Evolutionary conservation across 1,284 basidiomycete genomes (phyloP), one percentile per base, ranked within the genome.

Genomic region (Vanrija sp.): DNA sequence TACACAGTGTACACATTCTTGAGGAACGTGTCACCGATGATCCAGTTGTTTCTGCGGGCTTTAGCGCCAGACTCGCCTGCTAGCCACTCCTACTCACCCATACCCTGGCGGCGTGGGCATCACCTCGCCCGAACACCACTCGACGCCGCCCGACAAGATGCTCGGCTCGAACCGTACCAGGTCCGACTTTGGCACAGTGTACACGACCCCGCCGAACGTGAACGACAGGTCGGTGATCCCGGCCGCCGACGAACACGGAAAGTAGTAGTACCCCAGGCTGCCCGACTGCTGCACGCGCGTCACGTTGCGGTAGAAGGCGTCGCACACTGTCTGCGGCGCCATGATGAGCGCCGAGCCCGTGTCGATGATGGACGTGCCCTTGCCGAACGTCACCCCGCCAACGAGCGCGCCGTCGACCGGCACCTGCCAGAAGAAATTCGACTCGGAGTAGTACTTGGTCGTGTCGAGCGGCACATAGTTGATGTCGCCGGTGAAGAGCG

Each of bases 21-120:
- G 47, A 98, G 81, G 81, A 98, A 97, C 0, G 89, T 88, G 68
- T 94, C 92, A 18, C 94, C 94, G 41, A 96, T 78, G 62, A 97
- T 94, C 88, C 89, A 95, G 38, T 73, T 69, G n/a, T 72, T 60
- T 16, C 69, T 31, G 31, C 12, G 4, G 31, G 2, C 12, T 9
- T 31, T 14, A 31, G 31, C 2, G 7, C 12, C 12, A 31, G 2
- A 31, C 12, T 31, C 31, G 12, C 8, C 9, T 4, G 10, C 4
- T 12, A 3, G 31, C 24, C 24, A 9, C 9, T 31, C 31, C 12
- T 14, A 31, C 31, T 31, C 31, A 31, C 31, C 31, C 31, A 31
- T 31, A 31, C 31, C 31, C 31, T 14, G 31, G 31, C 12, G 31
- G 31, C 15, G 31, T 31, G 12, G 31, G 31, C 31, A 31, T 31